Base-by-base conservation (phyloP, 2,329 filamentous ascomycete species). In the Ilyonectria destructans region DNA sequence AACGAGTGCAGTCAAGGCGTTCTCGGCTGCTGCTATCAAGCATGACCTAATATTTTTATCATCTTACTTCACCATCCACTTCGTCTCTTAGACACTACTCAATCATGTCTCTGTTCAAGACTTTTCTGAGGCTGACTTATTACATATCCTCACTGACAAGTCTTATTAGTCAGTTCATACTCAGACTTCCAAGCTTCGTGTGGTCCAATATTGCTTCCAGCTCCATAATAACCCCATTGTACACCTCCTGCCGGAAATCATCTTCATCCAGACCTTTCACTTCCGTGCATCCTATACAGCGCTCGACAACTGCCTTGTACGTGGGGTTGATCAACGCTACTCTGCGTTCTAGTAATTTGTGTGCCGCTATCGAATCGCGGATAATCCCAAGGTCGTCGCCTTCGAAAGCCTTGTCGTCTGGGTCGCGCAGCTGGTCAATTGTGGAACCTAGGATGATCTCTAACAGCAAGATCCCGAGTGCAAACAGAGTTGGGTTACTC, bases 401-500 rank as follows among this genome's bases (percentile, higher is more conserved):
- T 5, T 65, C 21, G 6, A 61, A 21, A 26, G 13, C n/a, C 15
- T 43, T 43, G 5, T 43, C 40, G 8, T n/a, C 40, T n/a, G 40
- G n/a, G 17, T n/a, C 40, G 3, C 58, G 64, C 2, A 66, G 52
- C 2, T 59, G 33, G 4, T 70, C 67, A 8, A 72, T 46, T 1
- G 55, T 59, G 4, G 31, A 51, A 0, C 69, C 69, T 4, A 69
- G 31, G 1, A 72, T 67, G 17, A 71, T 68, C 29, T 71, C 69
- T 10, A 70, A 4, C 1, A 72, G 43, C 5, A 71, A 29, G 12
- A 71, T 61, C 0, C 70, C 70, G 8, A 72, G 31, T 1, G 67
- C 69, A 0, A 71, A 66, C 0, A 71, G 52, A 1, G 69, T 71
- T 0, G 69, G 67, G 4, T 69, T 72, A 3, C 0, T 52, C 12